These are phyloP conservation scores for Plectosphaerella plurivora DNA, from an alignment of 2,329 filamentous ascomycete genomes.

Conservation along the genomic window DNA sequence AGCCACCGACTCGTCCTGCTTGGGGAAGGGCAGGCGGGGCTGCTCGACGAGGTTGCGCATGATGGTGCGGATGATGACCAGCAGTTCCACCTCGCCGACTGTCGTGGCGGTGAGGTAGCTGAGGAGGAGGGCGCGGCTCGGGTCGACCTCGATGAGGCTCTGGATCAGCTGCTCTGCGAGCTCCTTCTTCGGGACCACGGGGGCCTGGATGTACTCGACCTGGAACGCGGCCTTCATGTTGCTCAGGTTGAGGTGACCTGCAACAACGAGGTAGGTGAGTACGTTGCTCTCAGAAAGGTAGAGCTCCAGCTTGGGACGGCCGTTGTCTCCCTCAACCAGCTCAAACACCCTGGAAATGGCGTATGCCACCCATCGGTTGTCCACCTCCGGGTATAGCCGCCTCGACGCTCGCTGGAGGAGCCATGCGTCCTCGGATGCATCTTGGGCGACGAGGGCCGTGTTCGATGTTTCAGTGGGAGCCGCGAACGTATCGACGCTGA, in stretches of 20 bases:
- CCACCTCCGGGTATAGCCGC: conserved; percentile 44
- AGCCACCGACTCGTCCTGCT: conserved; percentile 14
- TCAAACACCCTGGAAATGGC: conserved; percentile 60
- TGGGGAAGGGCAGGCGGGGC: conserved; percentile 11
- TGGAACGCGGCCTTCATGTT: conserved; percentile 57
- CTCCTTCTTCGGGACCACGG: conserved; percentile 37
- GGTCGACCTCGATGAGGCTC: conserved; percentile 61
- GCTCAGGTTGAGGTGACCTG: conserved; percentile 55
- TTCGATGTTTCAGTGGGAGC: too few relatives aligned
- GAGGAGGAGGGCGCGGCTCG: conserved; percentile 62
- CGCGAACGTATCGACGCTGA: conserved; percentile 12
- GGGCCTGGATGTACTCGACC: conserved; percentile 32
- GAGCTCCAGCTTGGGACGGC: conserved; percentile 25
- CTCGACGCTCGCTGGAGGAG: conserved; percentile 5
- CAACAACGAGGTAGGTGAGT: conserved; percentile 54
- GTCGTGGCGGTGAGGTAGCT: conserved; percentile 62
- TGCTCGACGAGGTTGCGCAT: conserved; percentile 61
- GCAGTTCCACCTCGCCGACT: conserved; percentile 61
- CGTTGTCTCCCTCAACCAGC: conserved; percentile 5
- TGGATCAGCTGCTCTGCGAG: conserved; percentile 58
- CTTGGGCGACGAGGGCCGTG: too few relatives aligned
- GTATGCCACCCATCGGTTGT: conserved; percentile 62
- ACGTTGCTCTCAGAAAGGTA: conserved; percentile 48
- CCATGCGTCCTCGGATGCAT: too few relatives aligned
- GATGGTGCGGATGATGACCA: conserved; percentile 60